Evolutionary conservation across 495 filamentous ascomycete species (phyloP).

Genomic region (Apodospora peruviana): DNA sequence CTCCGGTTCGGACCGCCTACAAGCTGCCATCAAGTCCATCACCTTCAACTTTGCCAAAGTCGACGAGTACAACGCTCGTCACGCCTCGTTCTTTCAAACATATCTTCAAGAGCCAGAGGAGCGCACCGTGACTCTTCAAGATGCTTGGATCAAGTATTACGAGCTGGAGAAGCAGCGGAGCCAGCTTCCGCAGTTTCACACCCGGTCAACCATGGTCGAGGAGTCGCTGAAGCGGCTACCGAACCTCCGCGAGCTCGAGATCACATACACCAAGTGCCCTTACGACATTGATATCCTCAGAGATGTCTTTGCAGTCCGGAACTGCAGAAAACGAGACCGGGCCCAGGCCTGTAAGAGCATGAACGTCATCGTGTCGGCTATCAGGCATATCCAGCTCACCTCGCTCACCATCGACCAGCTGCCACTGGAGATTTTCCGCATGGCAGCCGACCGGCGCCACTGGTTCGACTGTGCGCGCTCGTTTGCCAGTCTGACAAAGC

Average conservation of each 20-base stretch:
- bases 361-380: constrained; percentile 37
- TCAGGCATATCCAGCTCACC: constrained; percentile 31
- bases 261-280: constrained; percentile 39
- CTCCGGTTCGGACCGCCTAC: constrained; percentile 37
- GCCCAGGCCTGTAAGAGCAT: constrained; percentile 36
- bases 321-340: constrained; percentile 38
- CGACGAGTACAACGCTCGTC: constrained; percentile 38
- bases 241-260: constrained; percentile 37
- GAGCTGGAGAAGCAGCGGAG: constrained; percentile 31
- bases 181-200: constrained; percentile 32
- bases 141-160: constrained; percentile 32
- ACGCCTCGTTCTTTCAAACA: constrained; percentile 35
- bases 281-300: constrained; percentile 31
- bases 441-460: constrained; percentile 29
- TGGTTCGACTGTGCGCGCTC: constrained; percentile 41
- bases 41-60: constrained; percentile 41
- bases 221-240: constrained; percentile 37
- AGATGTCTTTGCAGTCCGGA: constrained; percentile 34
- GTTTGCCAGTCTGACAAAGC: constrained; percentile 31
- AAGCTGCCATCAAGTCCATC: constrained; percentile 33
- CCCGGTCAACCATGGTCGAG: constrained; percentile 31
- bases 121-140: constrained; percentile 28
- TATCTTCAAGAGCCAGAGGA: constrained; percentile 35
- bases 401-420: constrained; percentile 41
- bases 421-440: constrained; percentile 39